These are phyloP conservation scores for Sporothrix pallida DNA, from an alignment of 2,329 filamentous ascomycete genomes.

Conservation along the genomic window DNA sequence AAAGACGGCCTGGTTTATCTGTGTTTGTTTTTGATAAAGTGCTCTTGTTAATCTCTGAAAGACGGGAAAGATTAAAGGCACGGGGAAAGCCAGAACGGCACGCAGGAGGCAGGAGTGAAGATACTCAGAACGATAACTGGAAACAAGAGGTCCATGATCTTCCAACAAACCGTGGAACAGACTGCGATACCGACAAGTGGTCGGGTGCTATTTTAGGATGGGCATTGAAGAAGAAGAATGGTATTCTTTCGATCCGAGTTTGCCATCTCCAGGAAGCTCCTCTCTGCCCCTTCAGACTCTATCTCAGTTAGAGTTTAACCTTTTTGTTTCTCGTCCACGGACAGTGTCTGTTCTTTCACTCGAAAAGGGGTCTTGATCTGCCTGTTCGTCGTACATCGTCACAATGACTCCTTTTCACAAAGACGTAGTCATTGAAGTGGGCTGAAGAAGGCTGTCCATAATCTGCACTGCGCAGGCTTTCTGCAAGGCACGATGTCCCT, in stretches of 20 bases:
- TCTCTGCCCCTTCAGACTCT: slow-evolving; percentile 16
- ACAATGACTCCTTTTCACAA: neutral
- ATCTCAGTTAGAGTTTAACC: neutral
- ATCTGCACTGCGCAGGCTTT: neutral
- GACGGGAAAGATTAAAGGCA: slow-evolving; percentile 1
- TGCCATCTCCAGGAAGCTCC: neutral
- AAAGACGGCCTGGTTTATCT: too few relatives aligned
- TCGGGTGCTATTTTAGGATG: neutral
- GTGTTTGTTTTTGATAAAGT: slow-evolving; percentile 19
- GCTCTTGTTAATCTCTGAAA: neutral
- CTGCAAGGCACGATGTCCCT: neutral
- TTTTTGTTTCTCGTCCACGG: slow-evolving; percentile 2
- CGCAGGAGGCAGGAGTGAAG: slow-evolving; percentile 9
- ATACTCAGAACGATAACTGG: neutral
- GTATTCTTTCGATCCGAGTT: neutral
- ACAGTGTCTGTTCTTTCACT: neutral
- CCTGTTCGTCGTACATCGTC: too few relatives aligned
- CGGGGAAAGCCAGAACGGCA: neutral
- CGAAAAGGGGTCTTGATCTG: neutral
- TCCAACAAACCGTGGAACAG: slow-evolving; percentile 17
- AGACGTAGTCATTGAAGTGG: neutral
- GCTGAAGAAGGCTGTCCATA: neutral
- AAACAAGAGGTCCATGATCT: slow-evolving; percentile 3
- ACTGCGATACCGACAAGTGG: too few relatives aligned
- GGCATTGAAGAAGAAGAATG: neutral